Percentiles rank a stretch among this genome's conserved stretches.
Conservation (phyloP, 352 stramenopile species). For the Phytophthora crassamura region DNA sequence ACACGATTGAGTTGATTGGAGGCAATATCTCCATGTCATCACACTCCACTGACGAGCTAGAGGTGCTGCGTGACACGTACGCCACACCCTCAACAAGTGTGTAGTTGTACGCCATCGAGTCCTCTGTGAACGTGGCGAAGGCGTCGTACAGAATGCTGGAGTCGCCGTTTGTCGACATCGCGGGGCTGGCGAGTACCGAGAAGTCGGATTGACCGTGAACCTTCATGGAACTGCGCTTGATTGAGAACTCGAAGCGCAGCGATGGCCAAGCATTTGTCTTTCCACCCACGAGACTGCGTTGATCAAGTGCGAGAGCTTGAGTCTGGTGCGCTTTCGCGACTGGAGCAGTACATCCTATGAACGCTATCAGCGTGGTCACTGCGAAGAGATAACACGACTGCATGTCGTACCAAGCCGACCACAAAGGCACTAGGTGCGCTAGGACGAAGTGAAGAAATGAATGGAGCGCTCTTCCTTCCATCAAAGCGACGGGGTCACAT, state of each 20-base stretch:
- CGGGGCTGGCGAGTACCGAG: slow-evolving; percentile 34
- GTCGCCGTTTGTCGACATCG: slow-evolving; percentile 9
- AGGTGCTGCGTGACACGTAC: slow-evolving; percentile 21
- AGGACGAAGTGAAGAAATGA: slow-evolving; percentile 13
- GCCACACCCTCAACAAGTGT: slow-evolving; percentile 30
- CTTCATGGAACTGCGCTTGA: slow-evolving; percentile 42
- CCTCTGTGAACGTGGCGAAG: slow-evolving; percentile 30
- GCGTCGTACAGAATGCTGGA: slow-evolving; percentile 35
- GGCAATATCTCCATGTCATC: slow-evolving; percentile 18
- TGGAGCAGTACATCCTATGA: background rate
- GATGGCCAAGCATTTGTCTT: slow-evolving; percentile 18
- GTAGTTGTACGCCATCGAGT: slow-evolving; percentile 31
- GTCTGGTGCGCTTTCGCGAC: background rate
- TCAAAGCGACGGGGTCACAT: slow-evolving; percentile 8
- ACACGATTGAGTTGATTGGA: slow-evolving; percentile 34
- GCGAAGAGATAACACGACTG: background rate
- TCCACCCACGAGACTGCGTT: background rate
- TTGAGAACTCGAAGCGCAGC: slow-evolving; percentile 38
- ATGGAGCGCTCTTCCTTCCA: background rate
- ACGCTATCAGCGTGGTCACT: background rate
- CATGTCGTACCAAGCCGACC: background rate
- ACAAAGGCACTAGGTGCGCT: background rate
- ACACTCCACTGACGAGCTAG: slow-evolving; percentile 11
- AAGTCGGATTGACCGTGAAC: slow-evolving; percentile 39
- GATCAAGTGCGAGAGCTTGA: background rate